These are phyloP conservation scores for Backusella australiensis DNA, from an alignment of 192 early-diverging fungal genomes.

Conservation along the genomic window DNA sequence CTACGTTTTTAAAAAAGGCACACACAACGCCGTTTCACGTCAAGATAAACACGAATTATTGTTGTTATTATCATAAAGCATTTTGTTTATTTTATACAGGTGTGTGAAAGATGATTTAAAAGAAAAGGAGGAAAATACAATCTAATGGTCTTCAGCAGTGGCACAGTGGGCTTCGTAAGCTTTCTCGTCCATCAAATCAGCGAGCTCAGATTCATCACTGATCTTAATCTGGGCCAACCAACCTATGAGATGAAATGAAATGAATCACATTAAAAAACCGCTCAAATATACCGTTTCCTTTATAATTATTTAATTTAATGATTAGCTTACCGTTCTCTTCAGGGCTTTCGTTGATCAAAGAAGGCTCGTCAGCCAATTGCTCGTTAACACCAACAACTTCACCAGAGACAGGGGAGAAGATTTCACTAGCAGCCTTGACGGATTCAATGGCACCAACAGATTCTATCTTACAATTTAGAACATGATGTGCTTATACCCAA, in stretches of 20 bases:
- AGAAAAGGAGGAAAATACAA: not conserved
- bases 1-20: too few relatives aligned
- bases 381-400: slow-evolving; percentile 79
- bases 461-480: slow-evolving; percentile 38
- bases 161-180: slow-evolving; percentile 64
- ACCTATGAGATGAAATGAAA: slow-evolving; percentile 45
- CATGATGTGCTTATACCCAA: not conserved
- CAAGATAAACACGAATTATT: not conserved
- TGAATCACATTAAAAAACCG: not conserved
- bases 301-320: not conserved
- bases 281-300: not conserved
- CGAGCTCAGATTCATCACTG: slow-evolving; percentile 60
- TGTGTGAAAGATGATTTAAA: not conserved
- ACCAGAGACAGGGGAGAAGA: slow-evolving; percentile 85
- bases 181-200: slow-evolving; percentile 66
- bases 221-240: slow-evolving; percentile 95
- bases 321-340: slow-evolving; percentile 64
- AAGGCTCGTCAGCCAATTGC: slow-evolving; percentile 62
- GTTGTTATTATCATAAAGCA: not conserved
- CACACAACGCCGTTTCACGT: too few relatives aligned
- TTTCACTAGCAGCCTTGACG: slow-evolving; percentile 93
- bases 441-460: slow-evolving; percentile 85
- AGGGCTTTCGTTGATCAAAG: slow-evolving; percentile 74
- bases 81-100: slow-evolving; percentile 14
- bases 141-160: slow-evolving; percentile 31